Conservation (phyloP, 208 protist species). For the Acanthamoeba triangularis region DNA sequence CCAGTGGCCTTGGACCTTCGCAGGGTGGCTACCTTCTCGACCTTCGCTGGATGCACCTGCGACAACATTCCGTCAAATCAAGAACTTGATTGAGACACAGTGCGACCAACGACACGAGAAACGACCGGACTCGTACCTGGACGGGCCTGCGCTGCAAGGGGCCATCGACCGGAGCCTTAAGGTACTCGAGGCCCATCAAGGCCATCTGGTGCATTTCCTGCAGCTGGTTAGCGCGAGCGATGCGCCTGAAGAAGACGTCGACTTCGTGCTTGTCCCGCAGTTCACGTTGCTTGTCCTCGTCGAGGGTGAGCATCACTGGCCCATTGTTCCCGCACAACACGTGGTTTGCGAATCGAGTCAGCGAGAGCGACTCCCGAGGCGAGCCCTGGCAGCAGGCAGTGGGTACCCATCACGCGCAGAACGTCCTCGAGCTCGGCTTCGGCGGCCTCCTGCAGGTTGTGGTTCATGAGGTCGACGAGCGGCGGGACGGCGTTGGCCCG, state of each 20-base stretch:
- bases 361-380: not conserved
- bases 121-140: not conserved
- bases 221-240: not conserved
- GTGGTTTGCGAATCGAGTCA: not conserved
- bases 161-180: not conserved
- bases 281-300: not conserved
- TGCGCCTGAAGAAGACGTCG: not conserved
- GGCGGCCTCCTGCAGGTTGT: not conserved
- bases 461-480: not conserved
- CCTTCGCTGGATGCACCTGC: not conserved
- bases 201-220: slow-evolving; percentile 17
- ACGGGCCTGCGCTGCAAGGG: not conserved
- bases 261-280: not conserved
- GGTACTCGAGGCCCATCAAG: not conserved
- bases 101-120: too few species aligned
- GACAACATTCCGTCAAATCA: too few species aligned
- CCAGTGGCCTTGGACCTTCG: not conserved
- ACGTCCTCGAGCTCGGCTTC: not conserved
- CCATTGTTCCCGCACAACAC: not conserved
- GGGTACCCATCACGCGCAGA: not conserved
- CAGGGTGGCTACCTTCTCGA: not conserved
- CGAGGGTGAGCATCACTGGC: slow-evolving; percentile 14
- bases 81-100: too few species aligned
- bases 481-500: not conserved
- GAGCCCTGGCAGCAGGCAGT: not conserved